Evolutionary conservation across 192 early-diverging fungal species (phyloP).

Genomic region (Chytriomyces sp.): DNA sequence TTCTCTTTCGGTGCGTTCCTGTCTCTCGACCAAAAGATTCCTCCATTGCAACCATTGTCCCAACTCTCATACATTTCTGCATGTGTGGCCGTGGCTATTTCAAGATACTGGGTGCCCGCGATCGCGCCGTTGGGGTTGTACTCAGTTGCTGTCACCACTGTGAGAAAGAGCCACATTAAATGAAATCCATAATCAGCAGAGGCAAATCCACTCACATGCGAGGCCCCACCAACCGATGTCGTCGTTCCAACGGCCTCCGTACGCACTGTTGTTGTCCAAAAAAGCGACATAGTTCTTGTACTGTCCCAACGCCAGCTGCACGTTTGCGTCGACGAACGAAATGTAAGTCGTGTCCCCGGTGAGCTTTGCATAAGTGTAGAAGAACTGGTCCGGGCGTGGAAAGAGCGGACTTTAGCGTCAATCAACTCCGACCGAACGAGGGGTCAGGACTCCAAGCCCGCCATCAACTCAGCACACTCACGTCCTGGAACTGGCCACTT

Average conservation of each 20-base stretch:
- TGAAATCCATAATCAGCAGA: too few species aligned
- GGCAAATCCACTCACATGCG: too few species aligned
- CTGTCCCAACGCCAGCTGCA: neutral
- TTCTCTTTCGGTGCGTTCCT: constrained; percentile 9
- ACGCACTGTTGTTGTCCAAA: constrained; percentile 4
- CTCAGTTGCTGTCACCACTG: constrained; percentile 40
- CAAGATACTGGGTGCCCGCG: constrained; percentile 13
- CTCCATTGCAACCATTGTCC: constrained; percentile 41
- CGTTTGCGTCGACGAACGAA: constrained; percentile 2
- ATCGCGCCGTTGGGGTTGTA: constrained; percentile 13
- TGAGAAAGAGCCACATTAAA: too few species aligned
- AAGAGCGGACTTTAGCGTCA: neutral
- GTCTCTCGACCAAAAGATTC: constrained; percentile 41
- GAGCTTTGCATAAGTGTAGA: constrained; percentile 14
- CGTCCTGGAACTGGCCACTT: constrained; percentile 19
- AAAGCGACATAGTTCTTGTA: constrained; percentile 8
- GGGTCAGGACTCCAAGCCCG: neutral
- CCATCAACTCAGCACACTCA: neutral
- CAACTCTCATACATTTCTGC: constrained; percentile 40
- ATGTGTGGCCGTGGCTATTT: constrained; percentile 32
- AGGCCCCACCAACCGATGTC: constrained; percentile 53
- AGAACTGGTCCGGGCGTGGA: neutral
- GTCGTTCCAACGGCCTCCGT: constrained; percentile 46
- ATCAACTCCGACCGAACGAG: neutral
- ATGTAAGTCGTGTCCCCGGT: constrained; percentile 24